These are phyloP conservation scores for Talaromyces amestolkiae DNA, from an alignment of 2,329 filamentous ascomycete genomes.

Conservation along the genomic window DNA sequence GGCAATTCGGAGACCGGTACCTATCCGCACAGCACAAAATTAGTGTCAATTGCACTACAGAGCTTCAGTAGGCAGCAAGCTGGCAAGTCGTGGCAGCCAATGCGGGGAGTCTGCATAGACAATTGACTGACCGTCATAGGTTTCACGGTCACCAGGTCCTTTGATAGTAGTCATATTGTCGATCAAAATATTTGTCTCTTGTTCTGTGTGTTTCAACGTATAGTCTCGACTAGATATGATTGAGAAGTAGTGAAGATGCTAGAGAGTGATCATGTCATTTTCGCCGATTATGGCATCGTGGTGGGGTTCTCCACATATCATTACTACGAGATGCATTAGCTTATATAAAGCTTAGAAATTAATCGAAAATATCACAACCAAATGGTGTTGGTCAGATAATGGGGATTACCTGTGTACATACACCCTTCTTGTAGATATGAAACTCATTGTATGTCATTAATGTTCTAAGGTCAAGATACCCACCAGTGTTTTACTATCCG, in stretches of 20 bases:
- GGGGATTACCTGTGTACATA: too few species aligned
- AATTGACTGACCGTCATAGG: constrained; percentile 53
- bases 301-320: constrained; percentile 6
- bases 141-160: constrained; percentile 60
- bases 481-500: constrained; percentile 5
- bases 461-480: constrained; percentile 9
- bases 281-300: not conserved
- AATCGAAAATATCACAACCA: not conserved
- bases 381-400: too few species aligned
- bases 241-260: not conserved
- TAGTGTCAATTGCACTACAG: not conserved
- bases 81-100: not conserved
- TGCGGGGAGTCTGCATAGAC: constrained; percentile 4
- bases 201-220: not conserved
- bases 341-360: not conserved
- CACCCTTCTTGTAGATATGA: not conserved
- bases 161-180: constrained; percentile 56
- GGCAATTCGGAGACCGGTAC: constrained; percentile 77
- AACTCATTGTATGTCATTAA: constrained; percentile 17
- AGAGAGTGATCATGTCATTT: not conserved
- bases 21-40: constrained; percentile 32
- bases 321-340: constrained; percentile 1
- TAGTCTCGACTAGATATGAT: not conserved
- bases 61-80: not conserved
- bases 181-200: not conserved